A percentile compares a stretch with the other conserved stretches of the same genome.
Evolutionary conservation across 176 grass and related monocot species (phyloP).

Genomic region (Carex scoparia): DNA sequence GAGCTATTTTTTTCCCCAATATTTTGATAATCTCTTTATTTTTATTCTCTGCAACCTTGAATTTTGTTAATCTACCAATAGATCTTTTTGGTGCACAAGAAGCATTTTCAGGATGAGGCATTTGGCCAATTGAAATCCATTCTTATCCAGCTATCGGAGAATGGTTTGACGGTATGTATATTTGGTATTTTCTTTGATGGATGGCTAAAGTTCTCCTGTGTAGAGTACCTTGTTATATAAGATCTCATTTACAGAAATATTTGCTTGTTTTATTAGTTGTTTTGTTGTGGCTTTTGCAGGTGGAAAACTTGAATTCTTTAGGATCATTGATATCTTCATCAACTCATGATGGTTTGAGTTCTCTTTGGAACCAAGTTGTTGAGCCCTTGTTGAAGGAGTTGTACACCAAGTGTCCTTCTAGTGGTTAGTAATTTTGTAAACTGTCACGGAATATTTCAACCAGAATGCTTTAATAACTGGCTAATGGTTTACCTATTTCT

Average conservation of each 20-base stretch:
- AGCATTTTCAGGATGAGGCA: conserved; percentile 50
- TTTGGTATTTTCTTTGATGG: background rate
- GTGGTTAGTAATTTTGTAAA: conserved; percentile 24
- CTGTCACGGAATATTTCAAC: background rate
- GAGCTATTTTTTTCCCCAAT: background rate
- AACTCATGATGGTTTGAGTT: conserved; percentile 55
- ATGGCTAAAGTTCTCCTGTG: background rate
- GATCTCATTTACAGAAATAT: background rate
- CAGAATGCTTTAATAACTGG: background rate
- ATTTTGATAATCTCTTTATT: conserved; percentile 23
- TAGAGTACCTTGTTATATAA: background rate
- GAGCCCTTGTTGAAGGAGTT: conserved; percentile 65
- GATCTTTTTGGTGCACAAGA: conserved; percentile 77
- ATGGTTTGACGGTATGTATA: conserved; percentile 45
- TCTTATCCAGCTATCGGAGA: conserved; percentile 36
- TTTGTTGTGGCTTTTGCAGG: conserved; percentile 28
- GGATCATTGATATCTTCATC: conserved; percentile 58
- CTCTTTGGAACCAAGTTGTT: conserved; percentile 49
- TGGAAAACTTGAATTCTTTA: conserved; percentile 38
- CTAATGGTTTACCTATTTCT: background rate
- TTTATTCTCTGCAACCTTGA: background rate
- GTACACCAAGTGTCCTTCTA: conserved; percentile 36
- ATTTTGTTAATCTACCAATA: conserved; percentile 17
- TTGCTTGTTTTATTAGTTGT: conserved; percentile 5
- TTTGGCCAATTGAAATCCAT: conserved; percentile 48